Evolutionary conservation across 495 filamentous ascomycete genomes (phyloP).

Genomic region (Aspergillus diversus): DNA sequence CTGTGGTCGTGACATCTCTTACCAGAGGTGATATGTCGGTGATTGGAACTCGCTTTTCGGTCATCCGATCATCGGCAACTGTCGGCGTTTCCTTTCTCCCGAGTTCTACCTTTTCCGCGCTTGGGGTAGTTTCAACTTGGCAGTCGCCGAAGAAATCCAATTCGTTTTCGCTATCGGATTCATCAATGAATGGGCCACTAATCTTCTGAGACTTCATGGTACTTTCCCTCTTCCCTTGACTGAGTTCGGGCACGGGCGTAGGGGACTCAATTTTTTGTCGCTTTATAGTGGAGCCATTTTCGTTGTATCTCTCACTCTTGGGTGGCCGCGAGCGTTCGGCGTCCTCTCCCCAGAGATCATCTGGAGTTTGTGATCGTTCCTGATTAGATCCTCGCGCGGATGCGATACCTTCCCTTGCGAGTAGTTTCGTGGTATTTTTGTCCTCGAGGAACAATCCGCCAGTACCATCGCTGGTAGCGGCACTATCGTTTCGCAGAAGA

Average conservation of each 20-base stretch:
- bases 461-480: conserved; percentile 25
- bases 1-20: conserved; percentile 59
- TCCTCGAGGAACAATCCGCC: conserved; percentile 50
- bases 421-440: conserved; percentile 31
- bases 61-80: conserved; percentile 47
- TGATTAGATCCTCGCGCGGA: neutral
- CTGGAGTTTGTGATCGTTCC: conserved; percentile 35
- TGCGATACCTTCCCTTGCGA: conserved; percentile 7
- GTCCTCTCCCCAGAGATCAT: conserved; percentile 42
- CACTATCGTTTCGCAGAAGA: conserved; percentile 21
- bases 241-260: conserved; percentile 14
- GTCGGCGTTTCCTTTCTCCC: conserved; percentile 16
- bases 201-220: conserved; percentile 24
- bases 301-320: conserved; percentile 33
- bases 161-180: conserved; percentile 70
- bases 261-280: conserved; percentile 44
- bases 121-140: conserved; percentile 16
- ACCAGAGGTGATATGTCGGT: conserved; percentile 47
- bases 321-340: conserved; percentile 17
- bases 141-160: conserved; percentile 30
- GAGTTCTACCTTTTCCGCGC: neutral
- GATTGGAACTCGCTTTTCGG: conserved; percentile 46
- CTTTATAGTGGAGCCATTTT: conserved; percentile 38
- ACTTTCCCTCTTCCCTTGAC: conserved; percentile 26
- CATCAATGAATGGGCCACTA: conserved; percentile 64